Evolutionary conservation across 805 yeast species (phyloP).

Genomic region (Wickerhamiella kurtzmanii): DNA sequence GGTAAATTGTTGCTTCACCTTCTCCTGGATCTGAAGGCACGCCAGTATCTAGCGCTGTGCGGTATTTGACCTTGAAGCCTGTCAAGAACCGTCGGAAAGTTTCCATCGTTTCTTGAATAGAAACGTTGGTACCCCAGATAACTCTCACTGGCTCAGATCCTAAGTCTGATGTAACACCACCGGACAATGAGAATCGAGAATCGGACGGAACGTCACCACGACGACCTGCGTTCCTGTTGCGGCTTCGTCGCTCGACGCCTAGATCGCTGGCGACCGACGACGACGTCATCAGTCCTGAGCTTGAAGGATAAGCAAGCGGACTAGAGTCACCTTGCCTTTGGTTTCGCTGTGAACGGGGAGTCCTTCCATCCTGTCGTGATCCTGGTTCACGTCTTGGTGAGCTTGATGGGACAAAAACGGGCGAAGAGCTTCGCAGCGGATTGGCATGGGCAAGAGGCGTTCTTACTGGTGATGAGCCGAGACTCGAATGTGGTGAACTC

Average conservation of each 20-base stretch:
- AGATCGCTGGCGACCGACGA: conserved; percentile 2
- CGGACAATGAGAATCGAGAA: conserved; percentile 2
- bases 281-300: conserved; percentile 1
- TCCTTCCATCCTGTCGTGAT: background rate
- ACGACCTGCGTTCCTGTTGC: conserved; percentile 4
- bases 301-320: background rate
- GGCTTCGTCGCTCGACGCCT: background rate
- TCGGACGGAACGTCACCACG: conserved; percentile 14
- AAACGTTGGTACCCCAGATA: conserved; percentile 97
- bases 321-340: background rate
- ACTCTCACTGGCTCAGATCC: conserved; percentile 67
- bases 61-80: conserved; percentile 65
- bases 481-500: background rate
- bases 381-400: too few relatives aligned
- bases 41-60: conserved; percentile 40
- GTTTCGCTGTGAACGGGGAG: background rate
- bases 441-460: background rate
- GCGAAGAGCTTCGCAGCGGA: background rate
- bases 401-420: background rate
- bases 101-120: conserved; percentile 74
- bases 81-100: conserved; percentile 70
- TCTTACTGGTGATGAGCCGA: background rate
- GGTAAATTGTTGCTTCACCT: conserved; percentile 64
- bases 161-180: conserved; percentile 14
- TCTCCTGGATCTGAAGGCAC: conserved; percentile 32